Evolutionary conservation across 257 asterid genomes (phyloP).

Genomic region (Solanum etuberosum): DNA sequence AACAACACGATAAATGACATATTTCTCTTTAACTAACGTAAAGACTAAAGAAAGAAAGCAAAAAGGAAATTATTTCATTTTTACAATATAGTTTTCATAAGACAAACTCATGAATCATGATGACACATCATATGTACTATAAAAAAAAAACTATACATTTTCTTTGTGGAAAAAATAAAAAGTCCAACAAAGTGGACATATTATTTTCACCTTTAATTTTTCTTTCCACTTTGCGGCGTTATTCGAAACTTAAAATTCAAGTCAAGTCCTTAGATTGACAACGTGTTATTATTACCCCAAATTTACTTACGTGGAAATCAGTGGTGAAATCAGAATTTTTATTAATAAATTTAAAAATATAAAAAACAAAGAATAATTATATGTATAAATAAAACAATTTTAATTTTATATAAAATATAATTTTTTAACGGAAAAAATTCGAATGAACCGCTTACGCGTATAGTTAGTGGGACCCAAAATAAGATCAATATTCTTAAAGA

Average conservation of each 20-base stretch:
- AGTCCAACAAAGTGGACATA: background rate
- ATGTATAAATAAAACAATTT: background rate
- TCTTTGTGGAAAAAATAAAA: background rate
- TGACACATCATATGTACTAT: background rate
- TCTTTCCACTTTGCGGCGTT: background rate
- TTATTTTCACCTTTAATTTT: background rate
- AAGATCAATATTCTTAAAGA: background rate
- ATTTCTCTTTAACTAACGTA: background rate
- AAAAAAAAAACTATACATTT: background rate
- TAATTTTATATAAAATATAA: background rate
- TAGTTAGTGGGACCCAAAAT: background rate
- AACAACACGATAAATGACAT: background rate
- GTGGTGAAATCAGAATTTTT: accelerated
- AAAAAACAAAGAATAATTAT: background rate
- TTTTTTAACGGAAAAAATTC: background rate
- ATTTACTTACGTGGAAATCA: background rate
- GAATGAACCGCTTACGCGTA: background rate
- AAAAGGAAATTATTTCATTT: background rate
- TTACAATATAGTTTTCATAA: background rate
- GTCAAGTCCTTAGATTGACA: background rate
- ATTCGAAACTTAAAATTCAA: background rate
- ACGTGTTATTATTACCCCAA: background rate
- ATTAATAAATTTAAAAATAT: background rate
- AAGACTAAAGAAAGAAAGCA: background rate
- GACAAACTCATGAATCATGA: background rate